Base-by-base conservation (phyloP, 495 filamentous ascomycete species). In the Aspergillus coremiiformis region DNA sequence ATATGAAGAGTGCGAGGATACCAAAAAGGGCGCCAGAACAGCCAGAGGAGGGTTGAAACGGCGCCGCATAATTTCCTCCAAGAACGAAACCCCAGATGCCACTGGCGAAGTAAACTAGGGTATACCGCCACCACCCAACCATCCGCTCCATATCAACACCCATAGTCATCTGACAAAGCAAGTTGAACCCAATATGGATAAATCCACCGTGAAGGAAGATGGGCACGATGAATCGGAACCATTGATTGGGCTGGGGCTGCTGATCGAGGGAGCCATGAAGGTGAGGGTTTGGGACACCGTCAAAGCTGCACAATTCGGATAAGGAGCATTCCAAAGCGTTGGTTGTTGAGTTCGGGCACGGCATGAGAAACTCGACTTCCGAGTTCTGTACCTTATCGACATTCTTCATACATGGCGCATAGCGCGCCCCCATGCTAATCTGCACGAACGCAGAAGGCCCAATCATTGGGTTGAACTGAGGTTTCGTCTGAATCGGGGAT, bases 31-130 rank as follows among this genome's bases (percentile, higher is more conserved):
- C 79, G 37, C 93, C 93, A 0, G 93, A 97, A 35, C 89, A 90
- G 20, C 93, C 93, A 2, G 83, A 89, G 17, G 89, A 93, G 0
- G 89, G 79, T 55, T 93, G 83, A 14, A 83, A 84, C 21, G 81
- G 77, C 6, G 84, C 82, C 10, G 92, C 90, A 58, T 86, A 96
- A 67, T 96, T 98, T 15, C 91, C 93, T 55, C 93, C 93, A 51
- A 98, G 77, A 3, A 96, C 87, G 64, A 96, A 96, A 14, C 93
- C 93, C 63, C 96, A 98, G 54, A 98, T 98, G 17, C 93, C 93
- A 46, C 86, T 81, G 57, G 82, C 81, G 53, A 98, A 76, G 66
- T 98, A 98, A 44, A 95, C 89, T 35, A 98, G 66, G 37, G 82
- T 79, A 66, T 92, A 96, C 43, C 93, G 82, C 59, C 95, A 76